Base-by-base conservation (phyloP, 2,329 filamentous ascomycete species). In the Clonostachys rosea region DNA sequence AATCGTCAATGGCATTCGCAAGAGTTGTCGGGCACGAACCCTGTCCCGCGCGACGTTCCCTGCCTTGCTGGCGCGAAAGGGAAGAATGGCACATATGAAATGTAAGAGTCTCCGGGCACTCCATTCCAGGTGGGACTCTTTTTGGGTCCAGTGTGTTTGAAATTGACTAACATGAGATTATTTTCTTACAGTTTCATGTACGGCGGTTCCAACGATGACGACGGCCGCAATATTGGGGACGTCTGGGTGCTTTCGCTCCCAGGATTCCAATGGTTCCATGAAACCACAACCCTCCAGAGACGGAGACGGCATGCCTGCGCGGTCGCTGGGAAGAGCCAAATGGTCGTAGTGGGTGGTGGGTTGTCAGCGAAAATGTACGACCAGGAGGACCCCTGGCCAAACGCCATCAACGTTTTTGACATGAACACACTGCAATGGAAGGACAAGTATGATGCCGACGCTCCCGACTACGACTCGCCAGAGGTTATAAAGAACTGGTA, bases 381-480 rank as follows among this genome's bases (percentile, higher is more conserved):
- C 8, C 59, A 59, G 9, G 48, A 54, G 10, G 66, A 69, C 43
- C 60, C 60, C 1, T 69, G 63, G 63, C 49, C 52, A 5, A 60
- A 64, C 34, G 64, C 66, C 1, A 54, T 72, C 17, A 64, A 68
- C 3, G 55, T 72, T 9, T 67, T 69, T 49, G 68, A 71, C 45
- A 60, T 72, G 63, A 63, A 59, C 5, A 53, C 56, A 14, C 52
- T 69, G 51, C 40, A 48, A 6, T 71, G 68, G 67, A 54, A 45
- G 5, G 50, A 60, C 42, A 50, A 54, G 2, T 71, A 67, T 47
- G 56, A 69, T 17, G 58, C 66, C 0, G 47, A 60, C 8, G 66
- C 64, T 5, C 50, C 45, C 2, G 47, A 50, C 13, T 71, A 71
- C 45, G 58, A 66, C 36, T n/a, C 14, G 4, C 36, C 14, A 12